Conservation (phyloP, 2,329 filamentous ascomycete species). For the Dactylellina leptospora region DNA sequence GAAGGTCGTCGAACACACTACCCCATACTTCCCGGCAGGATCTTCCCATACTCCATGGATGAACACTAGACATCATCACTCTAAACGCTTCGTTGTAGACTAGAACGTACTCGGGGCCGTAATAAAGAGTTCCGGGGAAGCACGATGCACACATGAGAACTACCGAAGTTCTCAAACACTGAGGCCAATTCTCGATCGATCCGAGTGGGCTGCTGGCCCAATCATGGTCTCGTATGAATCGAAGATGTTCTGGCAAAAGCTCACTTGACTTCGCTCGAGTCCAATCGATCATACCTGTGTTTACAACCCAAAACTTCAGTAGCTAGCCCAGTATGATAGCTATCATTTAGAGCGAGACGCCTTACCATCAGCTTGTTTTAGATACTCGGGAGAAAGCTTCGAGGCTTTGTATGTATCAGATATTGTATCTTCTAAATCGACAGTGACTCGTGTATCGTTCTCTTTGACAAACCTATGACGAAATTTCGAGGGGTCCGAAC, state of each 20-base stretch:
- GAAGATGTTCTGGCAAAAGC: conserved; percentile 74
- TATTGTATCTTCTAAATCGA: neutral
- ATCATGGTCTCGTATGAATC: conserved; percentile 74
- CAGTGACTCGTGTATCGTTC: neutral
- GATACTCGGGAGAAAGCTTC: conserved; percentile 6
- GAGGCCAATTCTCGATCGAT: conserved; percentile 76
- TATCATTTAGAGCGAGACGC: neutral
- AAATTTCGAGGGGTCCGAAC: conserved; percentile 6
- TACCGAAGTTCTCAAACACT: conserved; percentile 76
- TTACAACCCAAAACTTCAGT: neutral
- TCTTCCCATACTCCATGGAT: conserved; percentile 76
- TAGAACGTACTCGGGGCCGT: conserved; percentile 72
- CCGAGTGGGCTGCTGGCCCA: conserved; percentile 79
- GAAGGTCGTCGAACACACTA: conserved; percentile 68
- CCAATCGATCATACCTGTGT: conserved; percentile 74
- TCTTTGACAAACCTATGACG: neutral
- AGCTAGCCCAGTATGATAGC: neutral
- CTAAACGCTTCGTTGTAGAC: conserved; percentile 79
- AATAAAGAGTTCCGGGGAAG: conserved; percentile 80
- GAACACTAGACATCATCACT: conserved; percentile 76
- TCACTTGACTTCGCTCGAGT: conserved; percentile 73
- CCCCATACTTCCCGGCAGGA: conserved; percentile 76
- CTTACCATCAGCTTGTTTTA: conserved; percentile 26
- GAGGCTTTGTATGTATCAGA: conserved; percentile 1
- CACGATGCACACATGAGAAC: conserved; percentile 79